Conservation (phyloP, 768 basidiomycete species). For the Amanita muscaria region DNA sequence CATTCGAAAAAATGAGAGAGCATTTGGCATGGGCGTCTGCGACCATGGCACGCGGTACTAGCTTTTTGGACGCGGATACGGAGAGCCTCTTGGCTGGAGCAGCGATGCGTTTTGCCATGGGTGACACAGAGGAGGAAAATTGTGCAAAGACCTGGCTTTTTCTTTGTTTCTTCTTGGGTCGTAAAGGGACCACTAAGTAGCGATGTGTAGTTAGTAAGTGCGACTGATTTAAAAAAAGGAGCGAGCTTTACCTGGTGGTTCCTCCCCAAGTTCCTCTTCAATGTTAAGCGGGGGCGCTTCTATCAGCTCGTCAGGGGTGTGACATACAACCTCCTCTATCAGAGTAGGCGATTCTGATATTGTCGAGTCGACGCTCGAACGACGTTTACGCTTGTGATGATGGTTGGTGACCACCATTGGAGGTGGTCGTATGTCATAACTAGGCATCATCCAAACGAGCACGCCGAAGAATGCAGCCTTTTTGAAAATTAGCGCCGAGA, state of each 20-base stretch:
- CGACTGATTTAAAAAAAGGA: no score
- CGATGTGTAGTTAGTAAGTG: no score
- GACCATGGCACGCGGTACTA: background rate
- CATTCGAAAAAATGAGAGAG: background rate
- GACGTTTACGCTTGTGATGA: background rate
- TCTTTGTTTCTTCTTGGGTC: background rate
- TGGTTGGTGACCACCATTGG: background rate
- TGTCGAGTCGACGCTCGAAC: background rate
- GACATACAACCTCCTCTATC: background rate
- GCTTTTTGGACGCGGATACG: background rate
- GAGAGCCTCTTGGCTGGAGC: background rate
- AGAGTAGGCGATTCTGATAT: background rate
- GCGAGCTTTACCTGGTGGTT: background rate
- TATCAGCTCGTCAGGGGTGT: no score
- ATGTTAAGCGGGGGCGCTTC: no score
- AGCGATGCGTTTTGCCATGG: conserved; percentile 1
- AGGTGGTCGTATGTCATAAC: conserved; percentile 2
- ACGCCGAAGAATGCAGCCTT: conserved; percentile 2
- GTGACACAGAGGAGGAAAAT: conserved; percentile 2
- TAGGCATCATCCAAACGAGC: conserved; percentile 2
- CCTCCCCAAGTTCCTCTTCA: background rate
- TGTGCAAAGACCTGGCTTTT: background rate
- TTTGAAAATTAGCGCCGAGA: background rate
- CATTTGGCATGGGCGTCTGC: conserved; percentile 1
- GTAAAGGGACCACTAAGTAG: no score